phyloP scores from a whole-genome alignment of 2,329 filamentous ascomycete genomes.

The Trichophyton schoenleinii region DNA sequence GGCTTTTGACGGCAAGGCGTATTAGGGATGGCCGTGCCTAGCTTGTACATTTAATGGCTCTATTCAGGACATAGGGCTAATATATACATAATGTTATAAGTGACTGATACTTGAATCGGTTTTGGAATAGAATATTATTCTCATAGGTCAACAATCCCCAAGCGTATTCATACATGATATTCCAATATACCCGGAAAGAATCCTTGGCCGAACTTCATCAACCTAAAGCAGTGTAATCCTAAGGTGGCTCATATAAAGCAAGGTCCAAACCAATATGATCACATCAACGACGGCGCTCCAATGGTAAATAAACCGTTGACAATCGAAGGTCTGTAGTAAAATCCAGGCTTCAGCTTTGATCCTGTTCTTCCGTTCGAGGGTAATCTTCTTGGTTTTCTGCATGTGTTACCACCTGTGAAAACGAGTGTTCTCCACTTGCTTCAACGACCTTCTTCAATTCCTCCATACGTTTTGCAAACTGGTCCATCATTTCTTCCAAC shows the following conservation, averaged over 20 bases:
- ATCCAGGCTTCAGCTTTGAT: not conserved
- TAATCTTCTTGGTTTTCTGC: not conserved
- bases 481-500: slow-evolving; percentile 36
- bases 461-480: slow-evolving; percentile 33
- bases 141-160: not conserved
- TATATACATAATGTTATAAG: not conserved
- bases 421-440: slow-evolving; percentile 13
- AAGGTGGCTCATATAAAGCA: not conserved
- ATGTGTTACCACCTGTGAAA: not conserved
- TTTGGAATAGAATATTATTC: not conserved
- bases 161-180: not conserved
- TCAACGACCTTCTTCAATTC: slow-evolving; percentile 34
- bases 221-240: not conserved
- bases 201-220: not conserved
- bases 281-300: not conserved
- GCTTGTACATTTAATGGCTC: not conserved
- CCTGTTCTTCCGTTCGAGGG: not conserved
- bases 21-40: not conserved
- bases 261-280: not conserved
- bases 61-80: not conserved
- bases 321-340: not conserved
- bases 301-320: not conserved
- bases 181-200: not conserved
- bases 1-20: not conserved
- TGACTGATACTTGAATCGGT: not conserved